phyloP scores from a whole-genome alignment of 2,329 filamentous ascomycete species.

The Xylaria sp. region DNA sequence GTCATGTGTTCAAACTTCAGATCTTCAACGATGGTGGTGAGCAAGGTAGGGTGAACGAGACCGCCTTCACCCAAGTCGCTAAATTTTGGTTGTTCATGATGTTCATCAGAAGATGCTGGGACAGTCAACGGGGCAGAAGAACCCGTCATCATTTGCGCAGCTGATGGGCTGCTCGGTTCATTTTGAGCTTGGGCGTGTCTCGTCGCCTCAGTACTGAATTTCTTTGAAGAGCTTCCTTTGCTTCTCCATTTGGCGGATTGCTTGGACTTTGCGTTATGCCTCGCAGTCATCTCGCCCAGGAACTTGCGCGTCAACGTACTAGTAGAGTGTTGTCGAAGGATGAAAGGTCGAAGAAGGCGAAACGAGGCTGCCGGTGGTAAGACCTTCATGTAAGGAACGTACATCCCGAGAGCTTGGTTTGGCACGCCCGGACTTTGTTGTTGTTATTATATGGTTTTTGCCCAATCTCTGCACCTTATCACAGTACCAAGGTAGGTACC shows the following conservation, averaged over 20 bases:
- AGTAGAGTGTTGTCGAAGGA: constrained; percentile 19
- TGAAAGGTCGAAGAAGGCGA: constrained; percentile 16
- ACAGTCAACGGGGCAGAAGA: constrained; percentile 17
- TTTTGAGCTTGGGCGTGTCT: constrained; percentile 14
- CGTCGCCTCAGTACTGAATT: constrained; percentile 10
- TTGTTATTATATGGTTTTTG: neutral
- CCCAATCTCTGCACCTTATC: constrained; percentile 10
- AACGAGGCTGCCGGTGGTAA: constrained; percentile 3
- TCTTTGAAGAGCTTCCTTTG: constrained; percentile 16
- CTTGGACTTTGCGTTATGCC: constrained; percentile 20
- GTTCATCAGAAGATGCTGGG: constrained; percentile 12
- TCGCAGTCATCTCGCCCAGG: constrained; percentile 19
- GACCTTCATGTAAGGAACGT: constrained; percentile 7
- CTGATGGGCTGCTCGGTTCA: constrained; percentile 13
- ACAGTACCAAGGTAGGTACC: neutral
- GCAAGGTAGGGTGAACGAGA: constrained; percentile 56
- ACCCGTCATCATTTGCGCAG: constrained; percentile 9
- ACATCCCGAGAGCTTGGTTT: constrained; percentile 20
- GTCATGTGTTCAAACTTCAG: constrained; percentile 65
- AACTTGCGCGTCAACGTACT: constrained; percentile 28
- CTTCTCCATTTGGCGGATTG: constrained; percentile 29
- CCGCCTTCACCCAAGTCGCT: constrained; percentile 26
- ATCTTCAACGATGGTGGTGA: constrained; percentile 61
- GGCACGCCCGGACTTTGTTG: constrained; percentile 20
- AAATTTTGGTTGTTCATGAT: constrained; percentile 9